Evolutionary conservation across 805 yeast genomes (phyloP).

Genomic region (Nakazawaea siamensis): DNA sequence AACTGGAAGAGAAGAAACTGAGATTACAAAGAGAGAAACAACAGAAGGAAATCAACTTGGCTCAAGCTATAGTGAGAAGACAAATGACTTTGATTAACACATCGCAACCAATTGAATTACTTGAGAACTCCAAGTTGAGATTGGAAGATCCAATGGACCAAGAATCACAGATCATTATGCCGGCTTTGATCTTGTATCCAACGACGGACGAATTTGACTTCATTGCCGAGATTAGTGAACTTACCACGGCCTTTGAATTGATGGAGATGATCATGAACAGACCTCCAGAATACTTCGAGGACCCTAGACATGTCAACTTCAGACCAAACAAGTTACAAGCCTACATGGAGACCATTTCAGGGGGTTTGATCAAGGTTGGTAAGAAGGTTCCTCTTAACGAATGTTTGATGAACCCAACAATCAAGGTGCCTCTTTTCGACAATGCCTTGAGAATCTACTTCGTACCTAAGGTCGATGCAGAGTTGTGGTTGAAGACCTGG

Average conservation of each 20-base stretch:
- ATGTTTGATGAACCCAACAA: slow-evolving; percentile 52
- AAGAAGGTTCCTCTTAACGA: slow-evolving; percentile 61
- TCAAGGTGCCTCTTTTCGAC: slow-evolving; percentile 74
- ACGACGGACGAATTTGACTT: slow-evolving; percentile 79
- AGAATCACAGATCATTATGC: slow-evolving; percentile 75
- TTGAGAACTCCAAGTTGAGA: slow-evolving; percentile 42
- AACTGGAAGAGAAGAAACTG: slow-evolving; percentile 20
- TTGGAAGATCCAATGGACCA: slow-evolving; percentile 60
- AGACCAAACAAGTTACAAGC: slow-evolving; percentile 52
- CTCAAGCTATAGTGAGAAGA: slow-evolving; percentile 55
- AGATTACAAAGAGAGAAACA: slow-evolving; percentile 32
- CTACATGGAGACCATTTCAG: slow-evolving; percentile 73
- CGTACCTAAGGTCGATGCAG: slow-evolving; percentile 65
- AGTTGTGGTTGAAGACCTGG: slow-evolving; percentile 63
- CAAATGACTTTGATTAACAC: slow-evolving; percentile 43
- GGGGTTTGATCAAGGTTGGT: slow-evolving; percentile 83
- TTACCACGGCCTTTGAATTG: slow-evolving; percentile 56
- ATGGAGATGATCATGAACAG: slow-evolving; percentile 53
- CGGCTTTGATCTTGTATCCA: slow-evolving; percentile 77
- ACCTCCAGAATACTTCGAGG: slow-evolving; percentile 62
- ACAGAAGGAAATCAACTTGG: slow-evolving; percentile 33
- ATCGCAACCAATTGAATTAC: slow-evolving; percentile 44
- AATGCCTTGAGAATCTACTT: slow-evolving; percentile 62
- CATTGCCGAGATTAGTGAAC: slow-evolving; percentile 67
- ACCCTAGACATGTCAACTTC: slow-evolving; percentile 55